phyloP scores from a whole-genome alignment of 202 grass and related monocot species.

The Musa balbisiana region DNA sequence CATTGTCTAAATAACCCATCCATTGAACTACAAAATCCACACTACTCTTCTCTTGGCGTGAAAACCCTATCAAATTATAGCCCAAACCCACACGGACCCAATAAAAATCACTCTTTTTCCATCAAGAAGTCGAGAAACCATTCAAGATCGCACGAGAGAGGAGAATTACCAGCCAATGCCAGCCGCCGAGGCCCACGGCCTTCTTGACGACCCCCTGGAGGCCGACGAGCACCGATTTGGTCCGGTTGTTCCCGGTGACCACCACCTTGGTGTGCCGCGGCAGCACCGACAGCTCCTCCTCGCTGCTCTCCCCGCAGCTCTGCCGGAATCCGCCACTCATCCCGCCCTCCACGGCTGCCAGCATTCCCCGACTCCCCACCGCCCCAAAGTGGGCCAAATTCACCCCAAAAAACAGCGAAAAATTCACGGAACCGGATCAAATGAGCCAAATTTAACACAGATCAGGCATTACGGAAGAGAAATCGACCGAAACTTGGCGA shows the following conservation, averaged over 20 bases:
- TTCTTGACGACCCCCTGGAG: constrained; percentile 77
- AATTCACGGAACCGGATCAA: constrained; percentile 1
- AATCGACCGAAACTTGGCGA: background rate
- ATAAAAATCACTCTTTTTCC: background rate
- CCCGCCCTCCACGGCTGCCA: constrained; percentile 27
- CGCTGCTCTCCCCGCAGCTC: constrained; percentile 39
- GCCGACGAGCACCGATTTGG: constrained; percentile 69
- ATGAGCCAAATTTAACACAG: background rate
- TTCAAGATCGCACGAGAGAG: background rate
- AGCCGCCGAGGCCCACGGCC: constrained; percentile 64
- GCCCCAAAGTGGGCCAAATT: constrained; percentile 20
- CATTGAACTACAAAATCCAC: background rate
- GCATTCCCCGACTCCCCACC: constrained; percentile 24
- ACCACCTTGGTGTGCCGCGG: constrained; percentile 78
- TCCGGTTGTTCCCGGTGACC: constrained; percentile 81
- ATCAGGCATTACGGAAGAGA: background rate
- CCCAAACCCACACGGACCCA: background rate
- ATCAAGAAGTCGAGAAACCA: background rate
- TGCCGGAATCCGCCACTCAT: constrained; percentile 30
- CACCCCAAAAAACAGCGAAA: constrained; percentile 6
- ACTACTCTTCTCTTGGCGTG: no score
- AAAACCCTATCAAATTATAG: background rate
- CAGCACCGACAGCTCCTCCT: constrained; percentile 72
- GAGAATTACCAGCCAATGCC: constrained; percentile 79
- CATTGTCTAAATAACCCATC: constrained; percentile 13